Evolutionary conservation across 2,329 filamentous ascomycete species (phyloP).

Genomic region (Mycosphaerella arachidis): DNA sequence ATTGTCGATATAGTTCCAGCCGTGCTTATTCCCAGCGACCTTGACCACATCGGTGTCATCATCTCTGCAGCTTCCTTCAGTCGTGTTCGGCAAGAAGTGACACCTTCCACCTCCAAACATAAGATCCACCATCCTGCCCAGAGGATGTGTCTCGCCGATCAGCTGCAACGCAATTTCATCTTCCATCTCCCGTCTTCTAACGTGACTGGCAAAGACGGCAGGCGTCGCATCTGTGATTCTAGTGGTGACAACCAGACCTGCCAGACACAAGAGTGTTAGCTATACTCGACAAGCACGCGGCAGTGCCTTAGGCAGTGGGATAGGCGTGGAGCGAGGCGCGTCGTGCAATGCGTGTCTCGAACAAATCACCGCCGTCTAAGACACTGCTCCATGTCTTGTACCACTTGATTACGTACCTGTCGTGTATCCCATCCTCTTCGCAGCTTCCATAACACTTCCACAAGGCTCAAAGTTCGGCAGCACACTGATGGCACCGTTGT

Average conservation of each 20-base stretch:
- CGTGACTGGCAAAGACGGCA: constrained; percentile 89
- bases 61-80: constrained; percentile 71
- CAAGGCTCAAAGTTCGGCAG: constrained; percentile 81
- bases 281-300: too few relatives aligned
- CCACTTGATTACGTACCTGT: constrained; percentile 49
- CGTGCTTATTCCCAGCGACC: constrained; percentile 65
- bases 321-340: too few relatives aligned
- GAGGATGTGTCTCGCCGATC: constrained; percentile 71
- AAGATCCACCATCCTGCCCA: constrained; percentile 83
- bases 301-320: too few relatives aligned
- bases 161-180: constrained; percentile 91
- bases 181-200: constrained; percentile 71
- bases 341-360: too few relatives aligned
- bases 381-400: too few relatives aligned
- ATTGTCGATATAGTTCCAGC: constrained; percentile 73
- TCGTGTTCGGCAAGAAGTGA: constrained; percentile 82
- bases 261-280: too few relatives aligned
- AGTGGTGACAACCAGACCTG: constrained; percentile 82
- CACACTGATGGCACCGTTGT: constrained; percentile 93
- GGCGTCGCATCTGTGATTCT: constrained; percentile 94
- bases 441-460: constrained; percentile 88
- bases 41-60: constrained; percentile 73
- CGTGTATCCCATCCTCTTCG: constrained; percentile 83
- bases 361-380: too few relatives aligned
- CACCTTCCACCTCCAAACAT: constrained; percentile 91